phyloP scores from a whole-genome alignment of 2,329 filamentous ascomycete genomes.

The Fonsecaea pedrosoi region DNA sequence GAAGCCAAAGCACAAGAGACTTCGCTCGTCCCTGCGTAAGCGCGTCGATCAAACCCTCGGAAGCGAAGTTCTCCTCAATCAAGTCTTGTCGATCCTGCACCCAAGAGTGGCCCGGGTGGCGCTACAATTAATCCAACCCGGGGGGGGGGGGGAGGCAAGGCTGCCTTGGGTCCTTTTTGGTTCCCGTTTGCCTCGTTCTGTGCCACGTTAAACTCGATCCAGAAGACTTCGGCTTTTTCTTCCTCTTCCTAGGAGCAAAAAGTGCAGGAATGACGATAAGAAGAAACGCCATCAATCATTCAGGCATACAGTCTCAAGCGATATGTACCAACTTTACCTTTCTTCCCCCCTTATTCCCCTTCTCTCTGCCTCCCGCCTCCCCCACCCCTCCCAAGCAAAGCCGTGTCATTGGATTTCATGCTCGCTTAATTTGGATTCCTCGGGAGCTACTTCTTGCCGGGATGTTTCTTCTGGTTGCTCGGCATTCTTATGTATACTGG shows the following conservation, averaged over 20 bases:
- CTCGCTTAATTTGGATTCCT: background rate
- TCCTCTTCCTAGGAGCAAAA: too few species aligned
- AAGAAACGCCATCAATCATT: too few species aligned
- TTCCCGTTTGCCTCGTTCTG: too few species aligned
- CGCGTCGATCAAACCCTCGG: background rate
- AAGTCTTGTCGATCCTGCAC: too few species aligned
- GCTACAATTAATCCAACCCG: background rate
- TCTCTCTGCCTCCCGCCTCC: background rate
- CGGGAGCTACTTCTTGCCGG: background rate
- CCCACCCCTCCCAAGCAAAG: background rate
- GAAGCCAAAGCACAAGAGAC: background rate
- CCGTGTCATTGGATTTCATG: background rate
- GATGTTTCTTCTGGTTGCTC: background rate
- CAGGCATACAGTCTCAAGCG: background rate
- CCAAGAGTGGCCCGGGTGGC: too few species aligned
- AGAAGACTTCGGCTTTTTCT: too few species aligned
- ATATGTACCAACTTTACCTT: background rate
- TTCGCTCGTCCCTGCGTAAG: background rate
- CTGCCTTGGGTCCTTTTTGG: too few species aligned
- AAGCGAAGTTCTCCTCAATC: too few species aligned
- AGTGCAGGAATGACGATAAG: too few species aligned
- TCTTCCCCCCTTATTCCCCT: background rate
- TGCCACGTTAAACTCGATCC: too few species aligned
- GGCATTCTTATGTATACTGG: background rate
- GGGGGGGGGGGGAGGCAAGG: too few species aligned